Conservation (phyloP, 2,329 filamentous ascomycete species). For the Fusarium guadeloupense region DNA sequence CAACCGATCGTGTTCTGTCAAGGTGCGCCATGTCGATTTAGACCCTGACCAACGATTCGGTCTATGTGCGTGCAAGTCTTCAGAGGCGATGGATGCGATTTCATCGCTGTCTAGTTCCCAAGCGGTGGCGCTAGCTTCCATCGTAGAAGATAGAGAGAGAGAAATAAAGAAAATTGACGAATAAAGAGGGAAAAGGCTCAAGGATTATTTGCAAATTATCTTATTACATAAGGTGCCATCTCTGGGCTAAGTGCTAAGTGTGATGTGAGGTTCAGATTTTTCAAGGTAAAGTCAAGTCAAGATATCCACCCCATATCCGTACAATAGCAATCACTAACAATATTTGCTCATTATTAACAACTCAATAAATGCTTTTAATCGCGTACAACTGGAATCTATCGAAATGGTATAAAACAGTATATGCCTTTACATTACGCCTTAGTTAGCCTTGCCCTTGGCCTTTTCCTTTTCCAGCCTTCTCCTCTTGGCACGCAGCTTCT, state of each 20-base stretch:
- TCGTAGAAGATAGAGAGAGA: too few relatives aligned
- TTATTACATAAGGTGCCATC: too few relatives aligned
- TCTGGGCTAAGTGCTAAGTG: too few relatives aligned
- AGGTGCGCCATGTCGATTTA: slow-evolving; percentile 70
- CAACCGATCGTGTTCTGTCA: slow-evolving; percentile 70
- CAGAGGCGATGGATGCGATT: slow-evolving; percentile 57
- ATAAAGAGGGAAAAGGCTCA: background rate
- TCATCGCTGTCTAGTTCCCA: slow-evolving; percentile 60
- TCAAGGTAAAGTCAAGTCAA: slow-evolving; percentile 1
- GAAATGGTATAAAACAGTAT: slow-evolving; percentile 45
- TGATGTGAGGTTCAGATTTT: slow-evolving; percentile 33
- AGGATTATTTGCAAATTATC: too few relatives aligned
- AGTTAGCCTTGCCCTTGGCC: slow-evolving; percentile 52
- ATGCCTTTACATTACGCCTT: slow-evolving; percentile 48
- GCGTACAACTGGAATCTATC: slow-evolving; percentile 43
- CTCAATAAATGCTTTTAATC: slow-evolving; percentile 29
- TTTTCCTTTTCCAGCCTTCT: slow-evolving; percentile 82
- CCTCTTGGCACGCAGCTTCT: slow-evolving; percentile 87
- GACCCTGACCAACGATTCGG: slow-evolving; percentile 79
- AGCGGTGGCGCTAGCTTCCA: slow-evolving; percentile 36
- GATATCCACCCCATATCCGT: slow-evolving; percentile 15
- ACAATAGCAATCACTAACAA: slow-evolving; percentile 4
- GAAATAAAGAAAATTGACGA: background rate
- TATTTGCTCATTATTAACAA: background rate
- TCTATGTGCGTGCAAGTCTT: slow-evolving; percentile 59